Percentiles rank a stretch among this genome's conserved stretches.
These are phyloP conservation scores for Solanum lycopersicoides DNA, from an alignment of 257 asterid genomes.

Conservation along the genomic window DNA sequence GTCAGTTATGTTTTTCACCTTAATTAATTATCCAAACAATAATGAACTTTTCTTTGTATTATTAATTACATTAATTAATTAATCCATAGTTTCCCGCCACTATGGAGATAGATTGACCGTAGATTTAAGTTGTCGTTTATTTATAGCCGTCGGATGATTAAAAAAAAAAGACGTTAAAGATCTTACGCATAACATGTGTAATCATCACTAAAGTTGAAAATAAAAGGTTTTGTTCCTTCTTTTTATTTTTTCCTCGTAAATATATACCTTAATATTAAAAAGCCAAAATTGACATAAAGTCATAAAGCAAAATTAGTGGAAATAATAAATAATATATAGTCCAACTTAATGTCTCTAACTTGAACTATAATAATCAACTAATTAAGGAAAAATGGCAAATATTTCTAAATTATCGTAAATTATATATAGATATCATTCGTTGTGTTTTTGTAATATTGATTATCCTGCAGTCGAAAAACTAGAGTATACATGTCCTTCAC, in stretches of 20 bases:
- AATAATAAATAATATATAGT: not conserved
- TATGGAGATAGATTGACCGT: slow-evolving; percentile 7
- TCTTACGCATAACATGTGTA: not conserved
- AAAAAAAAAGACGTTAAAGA: not conserved
- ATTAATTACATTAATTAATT: not conserved
- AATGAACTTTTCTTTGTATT: not conserved
- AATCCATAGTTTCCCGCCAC: slow-evolving; percentile 29
- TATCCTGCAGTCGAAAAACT: fast-evolving
- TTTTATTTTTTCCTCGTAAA: not conserved
- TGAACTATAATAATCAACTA: not conserved
- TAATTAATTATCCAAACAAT: not conserved
- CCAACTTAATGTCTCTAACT: not conserved
- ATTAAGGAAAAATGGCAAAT: too few relatives aligned
- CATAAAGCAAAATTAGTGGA: not conserved
- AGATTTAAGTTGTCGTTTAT: not conserved
- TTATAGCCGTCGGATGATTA: slow-evolving; percentile 9
- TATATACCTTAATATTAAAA: not conserved
- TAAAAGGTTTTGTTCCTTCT: not conserved
- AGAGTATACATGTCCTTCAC: too few relatives aligned
- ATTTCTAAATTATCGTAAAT: too few relatives aligned
- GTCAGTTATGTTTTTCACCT: not conserved
- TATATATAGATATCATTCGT: too few relatives aligned
- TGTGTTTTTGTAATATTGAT: too few relatives aligned
- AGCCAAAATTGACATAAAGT: not conserved
- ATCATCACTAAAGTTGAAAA: slow-evolving; percentile 8